Evolutionary conservation across 2,329 filamentous ascomycete genomes (phyloP).

Genomic region (Phoma herbarum): DNA sequence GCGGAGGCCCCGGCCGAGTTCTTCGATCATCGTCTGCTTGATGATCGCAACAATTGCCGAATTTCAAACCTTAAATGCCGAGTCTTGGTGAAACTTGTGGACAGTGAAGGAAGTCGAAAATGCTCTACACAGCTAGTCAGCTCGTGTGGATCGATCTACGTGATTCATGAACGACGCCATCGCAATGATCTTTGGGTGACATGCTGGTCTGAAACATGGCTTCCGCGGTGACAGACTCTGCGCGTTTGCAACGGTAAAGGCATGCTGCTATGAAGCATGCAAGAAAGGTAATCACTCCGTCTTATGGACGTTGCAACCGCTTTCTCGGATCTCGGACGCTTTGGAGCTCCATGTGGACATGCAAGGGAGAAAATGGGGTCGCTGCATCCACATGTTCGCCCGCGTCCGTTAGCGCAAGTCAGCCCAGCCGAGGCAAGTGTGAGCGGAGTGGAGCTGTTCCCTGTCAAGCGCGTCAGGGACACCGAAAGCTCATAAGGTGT

Average conservation of each 20-base stretch:
- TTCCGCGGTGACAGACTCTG: neutral
- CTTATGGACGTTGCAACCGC: neutral
- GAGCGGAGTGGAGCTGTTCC: constrained; percentile 8
- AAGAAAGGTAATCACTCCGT: neutral
- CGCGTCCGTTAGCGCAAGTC: constrained; percentile 5
- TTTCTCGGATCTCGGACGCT: constrained; percentile 6
- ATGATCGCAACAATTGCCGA: neutral
- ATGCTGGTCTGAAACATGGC: constrained; percentile 5
- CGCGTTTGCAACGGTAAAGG: neutral
- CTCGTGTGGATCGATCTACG: constrained; percentile 1
- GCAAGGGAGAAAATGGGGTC: neutral
- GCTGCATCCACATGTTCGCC: constrained; percentile 11
- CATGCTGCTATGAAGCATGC: no score
- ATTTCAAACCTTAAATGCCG: neutral
- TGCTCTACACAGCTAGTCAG: neutral
- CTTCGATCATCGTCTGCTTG: no score
- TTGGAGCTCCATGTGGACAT: constrained; percentile 1
- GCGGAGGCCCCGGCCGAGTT: no score
- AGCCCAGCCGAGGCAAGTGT: constrained; percentile 15
- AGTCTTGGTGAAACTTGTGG: neutral
- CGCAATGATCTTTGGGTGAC: neutral
- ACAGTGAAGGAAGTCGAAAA: neutral
- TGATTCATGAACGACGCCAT: constrained; percentile 6
- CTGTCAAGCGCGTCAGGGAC: constrained; percentile 8
- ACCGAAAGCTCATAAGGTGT: constrained; percentile 14